Evolutionary conservation across 2,329 filamentous ascomycete species (phyloP), one percentile per base, ranked within the genome.

Genomic region (Rhexocercosporidium sp.): DNA sequence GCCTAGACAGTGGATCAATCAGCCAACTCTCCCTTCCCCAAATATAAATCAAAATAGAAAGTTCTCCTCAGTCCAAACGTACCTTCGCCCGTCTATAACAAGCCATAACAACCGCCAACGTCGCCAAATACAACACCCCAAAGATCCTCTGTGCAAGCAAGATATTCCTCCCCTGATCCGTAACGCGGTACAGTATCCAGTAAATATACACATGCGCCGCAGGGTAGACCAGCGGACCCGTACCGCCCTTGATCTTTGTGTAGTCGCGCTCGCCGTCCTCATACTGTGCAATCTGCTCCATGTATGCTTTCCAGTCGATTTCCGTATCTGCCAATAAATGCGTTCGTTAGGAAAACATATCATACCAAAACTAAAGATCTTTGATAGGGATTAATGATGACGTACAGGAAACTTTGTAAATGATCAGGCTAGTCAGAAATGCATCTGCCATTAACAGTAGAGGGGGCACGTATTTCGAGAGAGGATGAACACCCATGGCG

Each of bases 241-340:
- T 99, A 67, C 89, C 91, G 73, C 96, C 96, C 76, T 90, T 86
- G 77, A 99, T 94, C 66, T 89, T 86, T 68, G 88, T 88, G 79
- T 99, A 99, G 79, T 97, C 91, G 77, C 92, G 89, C 82, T 98
- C 94, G 75, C 96, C 96, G 20, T 87, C 84, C 54, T 94, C 82
- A 76, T 91, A 96, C 73, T 94, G 89, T 47, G 86, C 81, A 53
- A 98, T 85, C 76, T 99, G 96, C 78, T 97, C 87, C 94, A 99
- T 98, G 80, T 99, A 99, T 0, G 96, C 93, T 67, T 86, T 86
- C 95, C 95, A 99, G 81, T 99, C 96, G 76, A 99, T 99, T 80
- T 99, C 96, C 51, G 96, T 99, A 78, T 99, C 96, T 92, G 47
- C 27, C 7, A 39, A 39, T 20, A 16, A 37, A 44, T 29, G 20